These are phyloP conservation scores for Euphorbia pulcherrima DNA, from an alignment of 345 rosid genomes.

Conservation along the genomic window DNA sequence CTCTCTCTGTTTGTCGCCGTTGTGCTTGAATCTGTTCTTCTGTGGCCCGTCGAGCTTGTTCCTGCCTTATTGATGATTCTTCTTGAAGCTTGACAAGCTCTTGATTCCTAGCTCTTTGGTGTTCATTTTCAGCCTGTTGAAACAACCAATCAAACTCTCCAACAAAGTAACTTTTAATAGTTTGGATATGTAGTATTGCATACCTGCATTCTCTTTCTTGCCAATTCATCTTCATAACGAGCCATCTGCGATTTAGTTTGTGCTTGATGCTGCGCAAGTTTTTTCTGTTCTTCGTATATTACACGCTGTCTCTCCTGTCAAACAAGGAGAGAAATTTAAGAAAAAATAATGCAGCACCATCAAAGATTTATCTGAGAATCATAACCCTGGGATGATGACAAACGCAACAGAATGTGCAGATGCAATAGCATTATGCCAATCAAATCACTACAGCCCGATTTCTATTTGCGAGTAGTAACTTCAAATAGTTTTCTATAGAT, in stretches of 20 bases:
- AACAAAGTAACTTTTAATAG: constrained; percentile 13
- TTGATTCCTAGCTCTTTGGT: constrained; percentile 84
- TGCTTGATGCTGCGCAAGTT: constrained; percentile 82
- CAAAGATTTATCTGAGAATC: not conserved
- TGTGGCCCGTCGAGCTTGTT: constrained; percentile 84
- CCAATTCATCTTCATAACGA: constrained; percentile 85
- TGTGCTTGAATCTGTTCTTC: constrained; percentile 98
- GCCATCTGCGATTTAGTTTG: constrained; percentile 94
- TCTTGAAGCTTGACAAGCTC: constrained; percentile 93
- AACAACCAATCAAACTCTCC: constrained; percentile 19
- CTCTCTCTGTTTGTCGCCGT: constrained; percentile 85
- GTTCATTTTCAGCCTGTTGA: constrained; percentile 82
- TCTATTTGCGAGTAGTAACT: not conserved
- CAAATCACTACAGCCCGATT: not conserved
- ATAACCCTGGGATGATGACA: constrained; percentile 10
- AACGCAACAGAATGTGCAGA: not conserved
- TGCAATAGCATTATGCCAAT: not conserved
- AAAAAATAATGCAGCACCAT: not conserved
- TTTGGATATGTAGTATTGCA: constrained; percentile 14
- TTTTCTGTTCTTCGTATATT: constrained; percentile 82
- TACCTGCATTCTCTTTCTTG: constrained; percentile 99
- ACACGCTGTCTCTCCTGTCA: constrained; percentile 88
- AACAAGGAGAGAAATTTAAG: not conserved
- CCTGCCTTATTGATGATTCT: constrained; percentile 81
- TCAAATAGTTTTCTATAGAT: not conserved